Percentiles rank a stretch among this genome's conserved stretches.
Conservation (phyloP, 192 early-diverging fungal species). For the Linnemannia schmuckeri region DNA sequence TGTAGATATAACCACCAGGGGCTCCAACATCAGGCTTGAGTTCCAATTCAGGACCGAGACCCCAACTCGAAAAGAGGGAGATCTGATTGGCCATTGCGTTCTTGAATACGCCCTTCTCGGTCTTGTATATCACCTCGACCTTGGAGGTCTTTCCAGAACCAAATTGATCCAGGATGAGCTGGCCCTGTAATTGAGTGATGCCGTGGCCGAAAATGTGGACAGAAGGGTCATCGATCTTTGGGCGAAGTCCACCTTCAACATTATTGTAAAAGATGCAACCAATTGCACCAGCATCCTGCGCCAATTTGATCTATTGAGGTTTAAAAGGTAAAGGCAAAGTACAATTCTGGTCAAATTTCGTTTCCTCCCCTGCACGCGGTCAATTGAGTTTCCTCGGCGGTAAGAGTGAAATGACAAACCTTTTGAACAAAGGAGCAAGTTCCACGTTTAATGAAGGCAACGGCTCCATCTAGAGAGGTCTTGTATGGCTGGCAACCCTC, state of each 20-base stretch:
- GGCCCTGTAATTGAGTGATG: constrained; percentile 63
- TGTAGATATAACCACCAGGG: constrained; percentile 74
- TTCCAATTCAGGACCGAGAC: constrained; percentile 75
- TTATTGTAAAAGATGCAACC: constrained; percentile 77
- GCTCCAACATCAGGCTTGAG: constrained; percentile 72
- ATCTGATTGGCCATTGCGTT: constrained; percentile 72
- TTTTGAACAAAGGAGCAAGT: constrained; percentile 68
- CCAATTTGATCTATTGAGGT: constrained; percentile 27
- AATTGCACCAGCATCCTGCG: constrained; percentile 71
- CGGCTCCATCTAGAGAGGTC: constrained; percentile 53
- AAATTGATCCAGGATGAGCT: constrained; percentile 61
- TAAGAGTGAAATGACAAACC: background rate
- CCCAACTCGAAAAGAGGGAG: constrained; percentile 80
- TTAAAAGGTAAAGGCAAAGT: background rate
- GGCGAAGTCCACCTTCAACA: constrained; percentile 20
- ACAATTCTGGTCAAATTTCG: background rate
- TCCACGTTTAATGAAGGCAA: constrained; percentile 76
- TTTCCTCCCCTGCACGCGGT: background rate
- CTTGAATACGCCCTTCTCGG: constrained; percentile 37
- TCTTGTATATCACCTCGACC: constrained; percentile 30
- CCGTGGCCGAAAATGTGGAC: constrained; percentile 70
- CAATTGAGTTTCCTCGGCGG: background rate
- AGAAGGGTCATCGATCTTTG: constrained; percentile 29
- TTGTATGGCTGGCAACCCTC: constrained; percentile 30
- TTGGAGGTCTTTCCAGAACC: constrained; percentile 11